Percentiles rank a stretch among this genome's conserved stretches.
These are phyloP conservation scores for Symbiodinium pilosum DNA, from an alignment of 73 alveolate genomes.

Conservation along the genomic window DNA sequence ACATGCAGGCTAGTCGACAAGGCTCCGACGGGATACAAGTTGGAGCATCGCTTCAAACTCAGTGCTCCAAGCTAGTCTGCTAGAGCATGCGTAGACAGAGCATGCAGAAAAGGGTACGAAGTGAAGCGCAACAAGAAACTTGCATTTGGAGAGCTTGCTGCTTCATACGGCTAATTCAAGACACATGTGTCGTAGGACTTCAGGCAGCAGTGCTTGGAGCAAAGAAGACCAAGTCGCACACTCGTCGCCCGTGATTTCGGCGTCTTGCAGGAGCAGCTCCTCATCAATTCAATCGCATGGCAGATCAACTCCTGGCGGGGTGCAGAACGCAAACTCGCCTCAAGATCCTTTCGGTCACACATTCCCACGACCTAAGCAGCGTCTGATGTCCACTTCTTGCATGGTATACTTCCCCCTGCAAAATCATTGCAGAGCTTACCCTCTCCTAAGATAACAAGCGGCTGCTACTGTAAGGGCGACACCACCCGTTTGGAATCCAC, in stretches of 20 bases:
- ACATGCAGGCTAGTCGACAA: too few species aligned
- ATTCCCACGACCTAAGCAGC: conserved; percentile 51
- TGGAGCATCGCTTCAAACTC: conserved; percentile 70
- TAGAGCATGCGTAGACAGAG: neutral
- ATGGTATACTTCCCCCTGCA: too few species aligned
- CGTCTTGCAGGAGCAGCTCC: conserved; percentile 28
- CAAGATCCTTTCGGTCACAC: conserved; percentile 62
- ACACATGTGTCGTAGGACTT: too few species aligned
- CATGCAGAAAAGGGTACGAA: neutral
- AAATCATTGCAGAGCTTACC: too few species aligned
- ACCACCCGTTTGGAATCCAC: conserved; percentile 41
- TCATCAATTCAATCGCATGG: neutral
- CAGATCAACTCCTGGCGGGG: neutral
- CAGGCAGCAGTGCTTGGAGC: too few species aligned
- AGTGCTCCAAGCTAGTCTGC: neutral
- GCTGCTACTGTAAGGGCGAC: neutral
- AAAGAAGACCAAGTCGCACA: neutral
- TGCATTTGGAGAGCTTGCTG: too few species aligned
- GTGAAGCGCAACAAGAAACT: neutral
- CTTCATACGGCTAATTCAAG: too few species aligned
- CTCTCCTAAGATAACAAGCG: too few species aligned
- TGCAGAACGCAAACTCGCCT: neutral
- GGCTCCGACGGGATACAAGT: conserved; percentile 43
- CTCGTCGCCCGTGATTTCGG: conserved; percentile 39
- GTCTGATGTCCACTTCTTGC: too few species aligned